Evolutionary conservation across 2,329 filamentous ascomycete species (phyloP).

Genomic region (Colletotrichum musae): DNA sequence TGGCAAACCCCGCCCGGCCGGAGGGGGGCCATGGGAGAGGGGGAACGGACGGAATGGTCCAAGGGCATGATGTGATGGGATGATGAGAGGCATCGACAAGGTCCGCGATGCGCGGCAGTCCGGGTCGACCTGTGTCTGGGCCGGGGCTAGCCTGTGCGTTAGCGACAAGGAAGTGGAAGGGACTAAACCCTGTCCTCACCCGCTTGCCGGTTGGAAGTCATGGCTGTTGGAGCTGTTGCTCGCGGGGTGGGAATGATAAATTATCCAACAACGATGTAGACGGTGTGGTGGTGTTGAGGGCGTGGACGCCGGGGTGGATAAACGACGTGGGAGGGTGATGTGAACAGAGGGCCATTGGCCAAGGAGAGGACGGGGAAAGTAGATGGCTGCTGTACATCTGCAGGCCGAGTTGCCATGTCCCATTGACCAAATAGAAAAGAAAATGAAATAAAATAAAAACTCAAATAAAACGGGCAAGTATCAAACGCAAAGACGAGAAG

Average conservation of each 20-base stretch:
- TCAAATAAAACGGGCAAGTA: slow-evolving; percentile 16
- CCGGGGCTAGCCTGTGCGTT: slow-evolving; percentile 39
- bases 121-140: slow-evolving; percentile 44
- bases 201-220: slow-evolving; percentile 13
- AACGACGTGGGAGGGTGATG: slow-evolving; percentile 45
- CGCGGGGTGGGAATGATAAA: slow-evolving; percentile 19
- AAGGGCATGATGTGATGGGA: slow-evolving; percentile 54
- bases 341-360: slow-evolving; percentile 46
- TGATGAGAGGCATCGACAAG: slow-evolving; percentile 42
- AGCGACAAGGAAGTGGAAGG: slow-evolving; percentile 34
- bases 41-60: slow-evolving; percentile 45
- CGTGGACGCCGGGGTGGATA: slow-evolving; percentile 28
- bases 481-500: slow-evolving; percentile 23
- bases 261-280: slow-evolving; percentile 19
- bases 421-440: slow-evolving; percentile 40
- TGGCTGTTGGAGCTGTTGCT: slow-evolving; percentile 1
- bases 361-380: slow-evolving; percentile 43
- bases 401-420: slow-evolving; percentile 51
- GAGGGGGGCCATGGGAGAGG: slow-evolving; percentile 38
- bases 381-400: slow-evolving; percentile 46
- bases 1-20: slow-evolving; percentile 57
- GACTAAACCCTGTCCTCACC: slow-evolving; percentile 39
- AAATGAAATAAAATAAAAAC: slow-evolving; percentile 38
- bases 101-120: slow-evolving; percentile 40
- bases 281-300: slow-evolving; percentile 25